Percentiles rank a stretch among this genome's conserved stretches.
phyloP scores from a whole-genome alignment of 148 eudicot genomes.

The Pouteria glomerata region DNA sequence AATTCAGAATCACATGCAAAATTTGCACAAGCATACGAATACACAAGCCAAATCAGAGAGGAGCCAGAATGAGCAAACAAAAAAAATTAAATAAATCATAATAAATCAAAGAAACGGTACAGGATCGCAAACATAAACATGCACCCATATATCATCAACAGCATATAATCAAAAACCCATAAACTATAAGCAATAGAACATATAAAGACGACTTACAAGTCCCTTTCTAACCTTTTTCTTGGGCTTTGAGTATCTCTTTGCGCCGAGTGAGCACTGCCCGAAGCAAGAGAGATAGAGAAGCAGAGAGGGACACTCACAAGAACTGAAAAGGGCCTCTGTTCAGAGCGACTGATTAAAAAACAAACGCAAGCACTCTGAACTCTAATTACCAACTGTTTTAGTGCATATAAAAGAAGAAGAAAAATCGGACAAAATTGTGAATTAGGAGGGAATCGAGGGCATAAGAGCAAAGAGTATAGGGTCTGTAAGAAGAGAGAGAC shows the following conservation, averaged over 20 bases:
- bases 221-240: not conserved
- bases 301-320: not conserved
- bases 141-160: not conserved
- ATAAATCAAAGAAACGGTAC: not conserved
- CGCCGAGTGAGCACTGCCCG: not conserved
- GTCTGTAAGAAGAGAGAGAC: not conserved
- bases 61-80: not conserved
- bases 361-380: not conserved
- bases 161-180: not conserved
- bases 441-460: constrained; percentile 8
- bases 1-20: not conserved
- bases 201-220: not conserved
- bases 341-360: too few species aligned
- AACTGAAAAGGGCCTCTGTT: not conserved
- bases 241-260: not conserved
- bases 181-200: not conserved
- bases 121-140: not conserved
- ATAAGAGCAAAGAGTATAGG: not conserved
- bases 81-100: not conserved
- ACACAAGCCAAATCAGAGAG: not conserved
- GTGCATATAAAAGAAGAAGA: too few species aligned
- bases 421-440: constrained; percentile 6
- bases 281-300: constrained; percentile 6
- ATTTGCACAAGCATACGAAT: not conserved
- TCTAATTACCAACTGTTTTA: too few species aligned